Base-by-base conservation (phyloP, 164 flowering plant species). In the Berberis vulgaris region DNA sequence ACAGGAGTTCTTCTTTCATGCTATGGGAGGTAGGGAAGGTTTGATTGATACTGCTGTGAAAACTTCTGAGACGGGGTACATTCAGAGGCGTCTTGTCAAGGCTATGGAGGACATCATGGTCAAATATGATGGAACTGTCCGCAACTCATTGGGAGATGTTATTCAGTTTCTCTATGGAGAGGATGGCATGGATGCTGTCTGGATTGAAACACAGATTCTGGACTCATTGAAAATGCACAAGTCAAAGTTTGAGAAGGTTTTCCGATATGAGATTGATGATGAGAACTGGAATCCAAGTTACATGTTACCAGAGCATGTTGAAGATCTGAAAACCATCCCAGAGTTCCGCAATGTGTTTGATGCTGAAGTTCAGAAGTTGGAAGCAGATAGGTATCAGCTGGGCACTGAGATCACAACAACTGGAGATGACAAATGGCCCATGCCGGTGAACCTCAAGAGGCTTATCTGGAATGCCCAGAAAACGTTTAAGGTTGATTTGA, bases 1-100 rank as follows among this genome's bases (percentile, higher is more conserved):
- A 0, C 99, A 95, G 65, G 99, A 94, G 72, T 94, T 94, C 83
- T 91, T 94, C 75, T 94, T 94, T 63, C 99, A 94, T 75, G 99
- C 99, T 41, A 94, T 94, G 99, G 99, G 99, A 77, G 99, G 99
- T 85, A 84, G 99, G 72, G 99, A 94, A 83, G 99, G 99, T 84
- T 82, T 94, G 44, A 94, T 94, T 56, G 99, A 94, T 75, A 94
- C 99, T 63, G 97, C 99, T 26, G 99, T 95, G 46, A 95, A 95
- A 77, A 95, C 99, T 49, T 95, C 99, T 73, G 97, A 95, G 77
- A 95, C 99, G 64, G 99, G 99, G 8, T 94, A 94, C 67, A 94
- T 94, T 43, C 99, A 94, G 77, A 86, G 97, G 80, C 86, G 97
- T 3, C 80, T 91, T 50, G 97, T 91, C 52, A 95, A 95, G 74